phyloP scores from a whole-genome alignment of 164 flowering plant genomes.

The Aristolochia contorta region DNA sequence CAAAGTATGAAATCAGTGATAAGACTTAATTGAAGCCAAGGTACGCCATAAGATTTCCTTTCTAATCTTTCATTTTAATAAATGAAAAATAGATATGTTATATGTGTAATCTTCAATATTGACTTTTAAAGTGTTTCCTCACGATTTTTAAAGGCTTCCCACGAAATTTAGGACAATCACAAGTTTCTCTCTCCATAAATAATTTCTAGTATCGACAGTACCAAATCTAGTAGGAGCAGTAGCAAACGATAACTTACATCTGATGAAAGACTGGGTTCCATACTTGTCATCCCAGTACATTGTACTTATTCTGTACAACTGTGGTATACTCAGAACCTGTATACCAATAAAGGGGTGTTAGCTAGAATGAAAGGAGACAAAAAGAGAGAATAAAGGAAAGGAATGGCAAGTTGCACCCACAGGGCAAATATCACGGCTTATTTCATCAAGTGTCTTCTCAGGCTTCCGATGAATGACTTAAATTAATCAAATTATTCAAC shows the following conservation, averaged over 20 bases:
- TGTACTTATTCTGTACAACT: conserved; percentile 91
- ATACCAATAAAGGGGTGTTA: conserved; percentile 5
- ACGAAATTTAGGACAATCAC: too few relatives aligned
- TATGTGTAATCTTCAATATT: too few relatives aligned
- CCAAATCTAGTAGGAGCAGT: conserved; percentile 26
- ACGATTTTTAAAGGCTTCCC: too few relatives aligned
- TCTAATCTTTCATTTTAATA: too few relatives aligned
- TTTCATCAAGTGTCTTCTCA: conserved; percentile 90
- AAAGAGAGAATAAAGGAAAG: background rate
- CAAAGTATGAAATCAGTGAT: too few relatives aligned
- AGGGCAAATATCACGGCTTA: conserved; percentile 87
- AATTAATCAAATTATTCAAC: conserved; percentile 1
- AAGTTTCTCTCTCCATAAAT: too few relatives aligned
- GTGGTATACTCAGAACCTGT: conserved; percentile 97
- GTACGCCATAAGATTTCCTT: too few relatives aligned
- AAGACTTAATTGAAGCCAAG: too few relatives aligned
- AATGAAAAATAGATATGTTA: too few relatives aligned
- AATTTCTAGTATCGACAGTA: too few relatives aligned
- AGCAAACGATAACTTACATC: conserved; percentile 66
- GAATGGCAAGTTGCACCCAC: conserved; percentile 31
- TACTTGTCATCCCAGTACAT: conserved; percentile 99
- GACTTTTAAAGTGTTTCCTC: too few relatives aligned
- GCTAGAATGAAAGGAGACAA: conserved; percentile 2
- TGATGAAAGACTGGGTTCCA: conserved; percentile 87
- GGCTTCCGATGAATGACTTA: conserved; percentile 98